These are phyloP conservation scores for Neofusicoccum umdonicola DNA, from an alignment of 2,329 filamentous ascomycete genomes.

Conservation along the genomic window DNA sequence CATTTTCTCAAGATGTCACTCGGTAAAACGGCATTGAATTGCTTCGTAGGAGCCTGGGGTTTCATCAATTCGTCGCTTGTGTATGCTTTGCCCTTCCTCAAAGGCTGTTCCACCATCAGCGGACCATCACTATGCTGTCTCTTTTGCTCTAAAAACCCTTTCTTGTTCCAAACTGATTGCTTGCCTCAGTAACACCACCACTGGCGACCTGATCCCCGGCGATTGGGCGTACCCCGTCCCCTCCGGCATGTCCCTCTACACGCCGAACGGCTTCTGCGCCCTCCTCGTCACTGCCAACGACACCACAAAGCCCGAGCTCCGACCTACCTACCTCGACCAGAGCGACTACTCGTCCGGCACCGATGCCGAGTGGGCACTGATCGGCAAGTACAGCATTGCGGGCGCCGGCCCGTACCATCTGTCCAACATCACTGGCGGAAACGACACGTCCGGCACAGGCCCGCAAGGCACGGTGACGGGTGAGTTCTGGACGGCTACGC, in stretches of 20 bases:
- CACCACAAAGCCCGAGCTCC: not conserved
- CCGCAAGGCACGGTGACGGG: not conserved
- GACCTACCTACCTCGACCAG: not conserved
- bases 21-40: not conserved
- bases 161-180: too few relatives aligned
- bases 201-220: not conserved
- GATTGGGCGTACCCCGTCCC: slow-evolving; percentile 9
- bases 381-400: slow-evolving; percentile 1
- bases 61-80: not conserved
- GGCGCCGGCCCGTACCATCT: slow-evolving; percentile 1
- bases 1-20: not conserved
- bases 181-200: not conserved
- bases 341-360: not conserved
- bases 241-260: not conserved
- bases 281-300: slow-evolving; percentile 1
- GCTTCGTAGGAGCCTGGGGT: slow-evolving; percentile 8
- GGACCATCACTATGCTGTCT: not conserved
- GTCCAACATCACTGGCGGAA: not conserved
- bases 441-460: not conserved
- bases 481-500: not conserved
- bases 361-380: slow-evolving; percentile 1
- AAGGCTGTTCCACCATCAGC: not conserved
- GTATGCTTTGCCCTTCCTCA: not conserved
- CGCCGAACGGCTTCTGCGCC: slow-evolving; percentile 5
- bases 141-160: too few relatives aligned